Base-by-base conservation (phyloP, 148 eudicot genomes). In the Selenicereus undatus region DNA sequence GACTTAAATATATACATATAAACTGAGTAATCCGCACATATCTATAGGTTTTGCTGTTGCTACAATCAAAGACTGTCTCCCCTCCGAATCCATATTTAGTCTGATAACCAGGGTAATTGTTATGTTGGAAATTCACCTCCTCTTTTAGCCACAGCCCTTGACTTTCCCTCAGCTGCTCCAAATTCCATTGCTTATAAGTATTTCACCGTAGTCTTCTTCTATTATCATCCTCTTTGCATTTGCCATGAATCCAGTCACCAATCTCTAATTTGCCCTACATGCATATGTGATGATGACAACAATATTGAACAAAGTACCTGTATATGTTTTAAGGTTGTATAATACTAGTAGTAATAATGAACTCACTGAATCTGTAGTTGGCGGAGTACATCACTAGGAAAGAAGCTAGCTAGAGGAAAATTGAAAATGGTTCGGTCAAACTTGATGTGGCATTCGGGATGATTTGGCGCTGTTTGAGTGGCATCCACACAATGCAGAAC, bases 31-130 rank as follows among this genome's bases (percentile, higher is more conserved):
- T n/a, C n/a, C n/a, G n/a, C n/a, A n/a, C n/a, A n/a, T n/a, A n/a
- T n/a, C n/a, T n/a, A n/a, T n/a, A 51, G 1, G 56, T 51, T 51
- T 51, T 51, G 17, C 56, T 51, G 11, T 10, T 10, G 17, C 17
- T 51, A 51, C 83, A 78, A 18, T 81, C 2, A 51, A 84, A 84
- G 69, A 58, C 56, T 20, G 66, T 68, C 48, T 84, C 70, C 68
- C 81, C 84, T 1, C 84, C 84, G 42, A 27, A 80, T 18, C 82
- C 86, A 71, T 27, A 83, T 58, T 69, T 83, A 39, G 70, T 83
- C 11, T 10, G n/a, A 78, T 83, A 83, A 8, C 82, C 77, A 0
- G 82, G 86, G 52, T 79, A 83, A 2, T 29, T 58, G 3, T 6
- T 16, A 22, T 9, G 52, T 16, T 71, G 16, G 56, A 83, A 83